phyloP scores from a whole-genome alignment of 352 stramenopile genomes.

The Phytophthora melonis region DNA sequence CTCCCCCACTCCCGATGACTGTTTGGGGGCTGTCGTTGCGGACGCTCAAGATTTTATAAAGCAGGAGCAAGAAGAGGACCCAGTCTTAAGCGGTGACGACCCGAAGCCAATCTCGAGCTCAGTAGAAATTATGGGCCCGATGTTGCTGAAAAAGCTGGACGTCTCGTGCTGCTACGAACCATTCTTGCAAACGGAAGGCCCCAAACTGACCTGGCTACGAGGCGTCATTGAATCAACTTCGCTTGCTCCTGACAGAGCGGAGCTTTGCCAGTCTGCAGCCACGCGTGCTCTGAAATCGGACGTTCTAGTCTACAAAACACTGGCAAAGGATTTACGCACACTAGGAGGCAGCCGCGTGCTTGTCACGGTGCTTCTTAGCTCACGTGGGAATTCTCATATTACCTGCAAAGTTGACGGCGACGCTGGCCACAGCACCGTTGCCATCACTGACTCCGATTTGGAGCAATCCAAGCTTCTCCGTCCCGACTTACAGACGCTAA shows the following conservation, averaged over 20 bases:
- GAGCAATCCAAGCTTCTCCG: constrained; percentile 36
- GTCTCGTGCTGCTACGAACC: constrained; percentile 29
- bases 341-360: constrained; percentile 23
- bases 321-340: constrained; percentile 52
- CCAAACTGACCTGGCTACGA: constrained; percentile 31
- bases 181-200: constrained; percentile 34
- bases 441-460: constrained; percentile 36
- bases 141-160: constrained; percentile 24
- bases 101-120: neutral
- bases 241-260: neutral
- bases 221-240: constrained; percentile 15
- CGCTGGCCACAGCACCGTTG: constrained; percentile 9
- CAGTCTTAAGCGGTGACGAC: neutral
- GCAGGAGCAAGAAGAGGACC: constrained; percentile 3
- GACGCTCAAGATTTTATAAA: neutral
- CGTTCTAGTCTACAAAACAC: constrained; percentile 48
- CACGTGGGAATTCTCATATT: constrained; percentile 35
- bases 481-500: constrained; percentile 43
- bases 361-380: constrained; percentile 53
- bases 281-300: constrained; percentile 3
- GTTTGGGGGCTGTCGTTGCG: neutral
- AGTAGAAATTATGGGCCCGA: neutral
- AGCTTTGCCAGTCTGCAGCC: neutral
- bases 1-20: constrained; percentile 16
- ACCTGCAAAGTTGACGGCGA: constrained; percentile 33